Conservation (phyloP, 2,329 filamentous ascomycete species). For the Monilinia laxa region DNA sequence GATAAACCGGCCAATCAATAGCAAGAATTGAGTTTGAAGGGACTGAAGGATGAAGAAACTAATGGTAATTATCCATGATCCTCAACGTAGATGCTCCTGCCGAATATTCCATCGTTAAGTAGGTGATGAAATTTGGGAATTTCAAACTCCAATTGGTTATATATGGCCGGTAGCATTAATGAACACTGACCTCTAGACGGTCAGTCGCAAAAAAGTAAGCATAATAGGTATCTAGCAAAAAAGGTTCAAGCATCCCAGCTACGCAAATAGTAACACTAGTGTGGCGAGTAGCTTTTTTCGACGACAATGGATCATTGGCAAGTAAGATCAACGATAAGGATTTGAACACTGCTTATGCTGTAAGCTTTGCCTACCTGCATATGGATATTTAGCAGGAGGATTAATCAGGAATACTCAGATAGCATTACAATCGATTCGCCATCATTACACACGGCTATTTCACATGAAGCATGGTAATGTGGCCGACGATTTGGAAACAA, state of each 20-base stretch:
- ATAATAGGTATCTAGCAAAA: background rate
- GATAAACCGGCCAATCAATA: slow-evolving; percentile 1
- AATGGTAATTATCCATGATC: background rate
- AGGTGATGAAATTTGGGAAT: no score
- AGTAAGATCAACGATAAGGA: no score
- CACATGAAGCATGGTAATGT: background rate
- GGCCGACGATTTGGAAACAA: background rate
- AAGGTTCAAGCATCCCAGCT: slow-evolving; percentile 7
- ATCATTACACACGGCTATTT: background rate
- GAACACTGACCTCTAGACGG: slow-evolving; percentile 2
- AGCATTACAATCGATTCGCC: background rate
- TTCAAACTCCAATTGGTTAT: no score
- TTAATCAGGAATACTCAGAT: background rate
- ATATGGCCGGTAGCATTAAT: slow-evolving; percentile 5
- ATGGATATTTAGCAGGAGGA: background rate
- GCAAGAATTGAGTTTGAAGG: background rate
- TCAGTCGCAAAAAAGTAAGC: background rate
- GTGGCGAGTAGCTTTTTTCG: background rate
- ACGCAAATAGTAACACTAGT: background rate
- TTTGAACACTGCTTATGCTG: background rate
- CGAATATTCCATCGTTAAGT: no score
- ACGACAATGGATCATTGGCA: background rate
- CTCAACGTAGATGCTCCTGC: slow-evolving; percentile 14
- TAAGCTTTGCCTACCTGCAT: background rate
- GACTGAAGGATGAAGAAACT: background rate